A percentile compares a stretch with the other conserved stretches of the same genome.
Conservation (phyloP, 139 green algal species). For the Picochlorum sp. region DNA sequence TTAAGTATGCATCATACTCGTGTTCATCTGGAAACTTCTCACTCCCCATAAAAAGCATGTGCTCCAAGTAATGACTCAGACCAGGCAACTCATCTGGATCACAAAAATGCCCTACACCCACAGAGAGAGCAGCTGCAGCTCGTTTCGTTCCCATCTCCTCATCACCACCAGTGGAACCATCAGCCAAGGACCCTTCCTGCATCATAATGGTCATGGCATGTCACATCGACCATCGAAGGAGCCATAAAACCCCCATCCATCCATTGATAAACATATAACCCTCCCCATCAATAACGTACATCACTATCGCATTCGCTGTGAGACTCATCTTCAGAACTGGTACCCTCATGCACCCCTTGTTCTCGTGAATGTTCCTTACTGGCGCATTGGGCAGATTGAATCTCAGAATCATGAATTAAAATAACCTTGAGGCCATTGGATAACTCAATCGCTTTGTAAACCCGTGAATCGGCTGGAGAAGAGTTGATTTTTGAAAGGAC, state of each 20-base stretch:
- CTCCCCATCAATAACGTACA: background rate
- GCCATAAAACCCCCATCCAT: background rate
- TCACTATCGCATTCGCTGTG: slow-evolving; percentile 2
- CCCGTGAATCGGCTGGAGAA: slow-evolving; percentile 51
- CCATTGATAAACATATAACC: background rate
- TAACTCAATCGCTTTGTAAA: slow-evolving; percentile 58
- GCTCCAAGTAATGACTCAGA: slow-evolving; percentile 89
- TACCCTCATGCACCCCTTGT: slow-evolving; percentile 7
- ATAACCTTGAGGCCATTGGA: slow-evolving; percentile 69
- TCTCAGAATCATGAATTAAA: slow-evolving; percentile 84
- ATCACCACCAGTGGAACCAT: background rate
- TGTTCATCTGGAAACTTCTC: slow-evolving; percentile 90
- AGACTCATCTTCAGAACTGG: slow-evolving; percentile 15
- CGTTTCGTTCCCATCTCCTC: slow-evolving; percentile 26
- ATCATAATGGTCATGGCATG: too few species aligned
- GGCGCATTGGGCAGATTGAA: slow-evolving; percentile 24
- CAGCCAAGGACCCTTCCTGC: too few species aligned
- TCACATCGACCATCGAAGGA: too few species aligned
- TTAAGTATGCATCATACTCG: slow-evolving; percentile 90
- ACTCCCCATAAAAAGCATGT: slow-evolving; percentile 99
- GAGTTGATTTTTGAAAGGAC: too few species aligned
- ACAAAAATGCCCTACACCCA: slow-evolving; percentile 79
- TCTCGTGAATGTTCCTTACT: slow-evolving; percentile 18
- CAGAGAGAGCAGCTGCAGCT: slow-evolving; percentile 84
- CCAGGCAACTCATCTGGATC: slow-evolving; percentile 79